Base-by-base conservation (phyloP, 768 basidiomycete species). In the Lyophyllum semitale region DNA sequence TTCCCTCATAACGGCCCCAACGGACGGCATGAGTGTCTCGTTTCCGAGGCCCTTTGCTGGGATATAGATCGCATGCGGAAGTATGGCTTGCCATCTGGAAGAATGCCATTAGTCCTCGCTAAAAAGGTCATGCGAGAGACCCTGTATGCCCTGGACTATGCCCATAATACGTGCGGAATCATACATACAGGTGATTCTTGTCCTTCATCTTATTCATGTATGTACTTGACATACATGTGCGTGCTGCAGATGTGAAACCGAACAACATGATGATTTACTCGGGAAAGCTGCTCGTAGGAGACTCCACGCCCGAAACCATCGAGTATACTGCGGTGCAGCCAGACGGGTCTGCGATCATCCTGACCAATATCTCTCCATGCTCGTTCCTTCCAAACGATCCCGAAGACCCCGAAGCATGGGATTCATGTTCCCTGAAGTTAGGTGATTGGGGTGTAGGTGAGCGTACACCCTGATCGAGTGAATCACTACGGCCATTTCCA, bases 11-110 rank as follows among this genome's bases (percentile, higher is more conserved):
- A 82, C 53, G 89, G 89, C 7, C 87, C 87, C 15, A 89, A 91
- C 68, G 89, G 89, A 41, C 80, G 76, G 26, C 89, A 91, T 68
- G 84, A 90, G 59, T 91, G 89, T 77, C 88, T 91, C 87, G 86
- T 89, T 32, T 7, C 38, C 17, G 38, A 41, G 17, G 38, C 20
- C 15, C 38, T 41, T n/a, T 41, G 38, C 20, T 41, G 38, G 15
- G 38, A 41, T 41, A n/a, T 41, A 5, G 38, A 41, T 41, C 6
- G 6, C 17, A n/a, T 41, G 38, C 8, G 8, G 17, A n/a, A 17
- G 20, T 7, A 22, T 41, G 17, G 5, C 6, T 41, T n/a, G 17
- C 38, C 38, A 7, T 41, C 15, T 6, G 17, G 38, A 22, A 17
- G 38, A n/a, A n/a, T 41, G 7, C 38, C 38, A n/a, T 7, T 41